Evolutionary conservation across 2,329 filamentous ascomycete species (phyloP).

Genomic region (Ciborinia camelliae): DNA sequence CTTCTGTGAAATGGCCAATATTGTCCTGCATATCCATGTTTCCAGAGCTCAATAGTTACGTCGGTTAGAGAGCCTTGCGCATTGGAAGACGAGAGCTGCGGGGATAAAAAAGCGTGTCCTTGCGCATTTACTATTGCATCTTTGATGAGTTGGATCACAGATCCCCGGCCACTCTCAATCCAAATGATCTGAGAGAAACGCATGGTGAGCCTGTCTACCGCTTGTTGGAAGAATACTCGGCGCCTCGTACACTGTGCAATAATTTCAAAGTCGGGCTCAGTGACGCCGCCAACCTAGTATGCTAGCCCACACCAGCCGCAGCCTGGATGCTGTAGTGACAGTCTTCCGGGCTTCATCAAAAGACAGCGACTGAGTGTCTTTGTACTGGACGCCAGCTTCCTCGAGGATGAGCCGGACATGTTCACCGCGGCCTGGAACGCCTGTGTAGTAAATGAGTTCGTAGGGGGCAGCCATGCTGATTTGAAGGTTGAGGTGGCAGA

Average conservation of each 20-base stretch:
- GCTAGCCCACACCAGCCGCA: too few relatives aligned
- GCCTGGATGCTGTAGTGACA: too few relatives aligned
- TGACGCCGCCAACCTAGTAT: slow-evolving; percentile 37
- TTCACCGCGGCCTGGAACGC: slow-evolving; percentile 69
- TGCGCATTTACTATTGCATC: slow-evolving; percentile 29
- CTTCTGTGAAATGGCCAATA: slow-evolving; percentile 36
- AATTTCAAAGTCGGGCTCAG: slow-evolving; percentile 36
- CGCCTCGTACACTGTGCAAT: slow-evolving; percentile 21
- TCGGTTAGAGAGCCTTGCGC: slow-evolving; percentile 28
- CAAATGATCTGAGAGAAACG: too few relatives aligned
- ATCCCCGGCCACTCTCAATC: too few relatives aligned
- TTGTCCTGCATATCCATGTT: slow-evolving; percentile 26
- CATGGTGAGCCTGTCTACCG: too few relatives aligned
- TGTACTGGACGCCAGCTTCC: slow-evolving; percentile 62
- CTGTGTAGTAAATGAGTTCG: slow-evolving; percentile 30
- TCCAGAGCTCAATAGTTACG: slow-evolving; percentile 35
- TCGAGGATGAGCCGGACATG: slow-evolving; percentile 70
- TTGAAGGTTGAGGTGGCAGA: neutral
- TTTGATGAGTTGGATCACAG: too few relatives aligned
- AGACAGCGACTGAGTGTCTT: slow-evolving; percentile 52
- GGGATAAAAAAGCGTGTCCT: neutral
- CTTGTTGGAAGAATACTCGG: too few relatives aligned
- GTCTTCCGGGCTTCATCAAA: slow-evolving; percentile 46
- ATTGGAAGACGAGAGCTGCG: neutral
- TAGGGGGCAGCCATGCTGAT: slow-evolving; percentile 27